Evolutionary conservation across 257 asterid species (phyloP), one percentile per base, ranked within the genome.

Genomic region (Jasminum sambac): DNA sequence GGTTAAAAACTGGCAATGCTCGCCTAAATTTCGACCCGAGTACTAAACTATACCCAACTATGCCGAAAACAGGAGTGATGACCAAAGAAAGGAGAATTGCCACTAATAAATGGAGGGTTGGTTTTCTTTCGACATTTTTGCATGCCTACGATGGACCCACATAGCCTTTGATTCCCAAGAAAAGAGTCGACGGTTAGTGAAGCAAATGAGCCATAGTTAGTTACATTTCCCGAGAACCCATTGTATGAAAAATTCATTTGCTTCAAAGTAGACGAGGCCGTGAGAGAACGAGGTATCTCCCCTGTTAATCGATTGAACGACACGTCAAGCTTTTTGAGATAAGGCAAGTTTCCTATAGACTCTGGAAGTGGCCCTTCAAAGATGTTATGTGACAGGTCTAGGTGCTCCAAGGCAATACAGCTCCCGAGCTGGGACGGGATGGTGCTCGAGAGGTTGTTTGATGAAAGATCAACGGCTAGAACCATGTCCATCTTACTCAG

Each of bases 401-500:
- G 83, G 70, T 61, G 43, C 72, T 89, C 95, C 1, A 91, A 85
- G 21, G 96, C 95, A 62, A 89, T 81, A 81, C 97, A 91, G 81
- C 91, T 89, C 8, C 88, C 95, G n/a, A 89, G 87, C 58, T 89
- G 97, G 16, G 93, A 72, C 58, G 95, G 96, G 41, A 89, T 70
- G 0, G 80, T 7, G 17, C 90, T 76, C 0, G 96, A 84, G 11
- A 91, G 84, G 43, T 78, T 79, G 76, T 91, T 91, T 1, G 75
- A 78, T 0, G 97, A 91, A 0, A 91, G 74, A 74, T 91, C 97
- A 68, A 91, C 77, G 16, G 90, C 90, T 55, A 87, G 60, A 3
- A 91, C 91, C 96, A 88, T 89, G 70, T 87, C 88, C 95, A 91
- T 86, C 72, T 91, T 89, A 37, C 90, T 82, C 24, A 91, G 80